These are phyloP conservation scores for Pseudonitzschia multiseries DNA, from an alignment of 108 stramenopile genomes.

Conservation along the genomic window DNA sequence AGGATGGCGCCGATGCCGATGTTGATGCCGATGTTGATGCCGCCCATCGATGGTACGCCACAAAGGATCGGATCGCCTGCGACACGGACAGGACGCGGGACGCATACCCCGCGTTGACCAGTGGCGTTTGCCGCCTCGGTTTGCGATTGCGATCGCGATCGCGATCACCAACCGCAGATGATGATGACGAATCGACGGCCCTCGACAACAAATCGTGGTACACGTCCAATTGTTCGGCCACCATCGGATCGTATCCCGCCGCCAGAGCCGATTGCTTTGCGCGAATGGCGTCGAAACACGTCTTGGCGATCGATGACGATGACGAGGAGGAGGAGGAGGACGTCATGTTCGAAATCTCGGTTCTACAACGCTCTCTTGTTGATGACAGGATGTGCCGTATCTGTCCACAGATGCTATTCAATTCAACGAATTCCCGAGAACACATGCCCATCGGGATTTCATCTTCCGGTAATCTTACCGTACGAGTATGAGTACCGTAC, in stretches of 20 bases:
- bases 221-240: constrained; percentile 15
- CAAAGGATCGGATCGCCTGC: constrained; percentile 31
- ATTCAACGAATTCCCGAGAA: no score
- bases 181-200: neutral
- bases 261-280: constrained; percentile 67
- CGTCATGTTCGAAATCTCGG: neutral
- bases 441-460: no score
- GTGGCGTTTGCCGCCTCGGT: constrained; percentile 55
- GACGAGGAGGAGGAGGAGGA: constrained; percentile 2
- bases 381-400: no score
- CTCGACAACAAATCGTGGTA: constrained; percentile 8
- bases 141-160: neutral
- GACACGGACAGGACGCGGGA: constrained; percentile 59
- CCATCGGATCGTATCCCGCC: constrained; percentile 41
- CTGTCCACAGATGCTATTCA: no score
- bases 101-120: constrained; percentile 85
- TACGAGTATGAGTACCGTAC: no score
- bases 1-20: no score
- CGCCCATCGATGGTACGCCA: constrained; percentile 22
- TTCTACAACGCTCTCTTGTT: no score
- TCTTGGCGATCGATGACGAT: constrained; percentile 49
- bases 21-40: no score
- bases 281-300: constrained; percentile 63
- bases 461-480: no score
- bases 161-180: neutral